Base-by-base conservation (phyloP, 257 asterid species). In the Scutellaria baicalensis region DNA sequence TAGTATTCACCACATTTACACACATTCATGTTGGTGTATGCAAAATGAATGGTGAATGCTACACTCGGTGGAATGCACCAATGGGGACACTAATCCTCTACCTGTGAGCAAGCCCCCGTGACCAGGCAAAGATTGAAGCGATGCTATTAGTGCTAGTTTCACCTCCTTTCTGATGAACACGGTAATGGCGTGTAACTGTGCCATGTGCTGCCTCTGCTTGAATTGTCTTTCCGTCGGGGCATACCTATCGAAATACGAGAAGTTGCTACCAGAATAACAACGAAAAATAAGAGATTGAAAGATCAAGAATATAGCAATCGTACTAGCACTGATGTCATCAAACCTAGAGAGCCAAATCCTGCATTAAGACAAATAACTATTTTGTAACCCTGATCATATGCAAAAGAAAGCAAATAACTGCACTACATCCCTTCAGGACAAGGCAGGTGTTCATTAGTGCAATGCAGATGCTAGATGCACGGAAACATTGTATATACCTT, bases 131-230 rank as follows among this genome's bases (percentile, higher is more conserved):
- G 76, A 94, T 94, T 12, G 99, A 94, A 5, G 99, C 97, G 9
- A 94, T 94, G 95, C 99, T 94, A 54, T 94, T 91, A 17, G 99
- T 91, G 87, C 99, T 94, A 21, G 99, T 94, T 81, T 94, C 99
- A 51, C 97, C 99, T 17, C 99, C 99, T 75, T 94, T 91, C 54
- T 94, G 86, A 71, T 91, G 98, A 61, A 94, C 97, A 59, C 98
- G 88, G 75, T 75, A 94, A 78, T 94, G 99, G 44, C 99, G 96
- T 0, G 98, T 94, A 38, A 94, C 98, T 5, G 99, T 94, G 78
- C 99, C 99, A 33, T 94, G 99, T 27, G 99, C 98, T 64, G 99
- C 99, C 87, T 94, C 99, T 49, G 98, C 88, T 79, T 94, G 98
- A 9, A 94, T 92, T 18, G 99, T 91, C 75, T 91, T 94, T 55